Conservation (phyloP, 257 asterid species). For the Ophiorrhiza pumila region DNA sequence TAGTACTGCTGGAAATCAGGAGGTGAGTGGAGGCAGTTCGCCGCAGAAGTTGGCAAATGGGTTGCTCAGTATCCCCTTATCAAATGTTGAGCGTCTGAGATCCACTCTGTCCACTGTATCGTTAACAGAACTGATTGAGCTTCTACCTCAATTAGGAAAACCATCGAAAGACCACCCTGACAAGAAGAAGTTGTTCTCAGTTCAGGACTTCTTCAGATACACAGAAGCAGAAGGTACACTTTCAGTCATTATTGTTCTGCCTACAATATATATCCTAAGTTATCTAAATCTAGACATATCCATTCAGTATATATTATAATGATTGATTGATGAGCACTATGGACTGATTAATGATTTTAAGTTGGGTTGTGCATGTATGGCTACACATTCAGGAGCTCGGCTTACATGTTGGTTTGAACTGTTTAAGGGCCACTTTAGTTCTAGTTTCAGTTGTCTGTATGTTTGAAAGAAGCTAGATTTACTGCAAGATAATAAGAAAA, state of each 20-base stretch:
- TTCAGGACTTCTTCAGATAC: conserved; percentile 95
- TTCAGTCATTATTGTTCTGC: conserved; percentile 8
- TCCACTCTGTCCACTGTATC: conserved; percentile 82
- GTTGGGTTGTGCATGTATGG: not conserved
- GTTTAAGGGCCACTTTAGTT: not conserved
- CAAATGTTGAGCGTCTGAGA: conserved; percentile 91
- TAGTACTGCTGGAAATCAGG: conserved; percentile 45
- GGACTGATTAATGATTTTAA: not conserved
- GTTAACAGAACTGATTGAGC: conserved; percentile 80
- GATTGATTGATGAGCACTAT: not conserved
- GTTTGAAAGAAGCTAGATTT: not conserved
- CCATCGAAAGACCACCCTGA: conserved; percentile 92
- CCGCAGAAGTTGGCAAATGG: conserved; percentile 64
- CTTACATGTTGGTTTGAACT: not conserved
- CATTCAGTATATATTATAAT: not conserved
- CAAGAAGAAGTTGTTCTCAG: conserved; percentile 89
- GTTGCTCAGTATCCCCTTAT: conserved; percentile 81
- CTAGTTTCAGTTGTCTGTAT: not conserved
- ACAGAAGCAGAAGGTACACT: conserved; percentile 94
- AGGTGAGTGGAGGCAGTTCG: conserved; percentile 54
- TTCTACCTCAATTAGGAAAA: conserved; percentile 77
- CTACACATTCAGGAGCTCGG: not conserved
- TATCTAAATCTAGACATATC: not conserved
- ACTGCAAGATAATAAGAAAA: not conserved
- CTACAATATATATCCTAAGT: not conserved